These are phyloP conservation scores for Suillus brevipes DNA, from an alignment of 768 basidiomycete genomes.

Conservation along the genomic window DNA sequence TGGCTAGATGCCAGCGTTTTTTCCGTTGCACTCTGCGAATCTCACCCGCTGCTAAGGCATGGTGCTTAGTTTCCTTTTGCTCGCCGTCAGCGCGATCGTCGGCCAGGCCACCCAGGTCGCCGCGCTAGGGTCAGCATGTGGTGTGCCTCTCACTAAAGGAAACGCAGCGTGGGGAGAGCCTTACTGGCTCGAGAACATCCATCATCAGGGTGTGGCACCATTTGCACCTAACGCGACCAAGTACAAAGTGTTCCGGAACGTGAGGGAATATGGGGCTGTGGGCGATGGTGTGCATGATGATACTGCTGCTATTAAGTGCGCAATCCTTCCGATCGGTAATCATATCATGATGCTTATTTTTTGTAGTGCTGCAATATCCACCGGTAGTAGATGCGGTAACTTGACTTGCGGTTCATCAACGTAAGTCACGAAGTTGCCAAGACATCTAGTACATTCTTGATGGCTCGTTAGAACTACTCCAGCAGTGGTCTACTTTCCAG, in stretches of 20 bases:
- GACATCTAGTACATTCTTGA: not conserved
- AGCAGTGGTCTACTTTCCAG: slow-evolving; percentile 70
- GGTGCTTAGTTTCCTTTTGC: not conserved
- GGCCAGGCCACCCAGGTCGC: not conserved
- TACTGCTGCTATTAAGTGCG: slow-evolving; percentile 67
- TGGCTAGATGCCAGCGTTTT: not conserved
- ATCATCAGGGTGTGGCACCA: slow-evolving; percentile 64
- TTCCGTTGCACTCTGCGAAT: not conserved
- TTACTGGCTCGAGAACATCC: slow-evolving; percentile 69
- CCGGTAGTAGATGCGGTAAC: slow-evolving; percentile 57
- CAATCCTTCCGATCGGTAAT: not conserved
- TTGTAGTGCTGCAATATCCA: slow-evolving; percentile 57
- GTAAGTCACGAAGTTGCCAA: slow-evolving; percentile 18
- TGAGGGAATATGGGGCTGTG: slow-evolving; percentile 54
- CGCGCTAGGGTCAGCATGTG: slow-evolving; percentile 38
- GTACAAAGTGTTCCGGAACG: slow-evolving; percentile 74
- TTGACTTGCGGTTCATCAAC: slow-evolving; percentile 59
- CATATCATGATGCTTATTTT: not conserved
- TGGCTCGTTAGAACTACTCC: slow-evolving; percentile 49
- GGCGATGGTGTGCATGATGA: slow-evolving; percentile 69
- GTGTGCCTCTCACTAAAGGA: slow-evolving; percentile 28
- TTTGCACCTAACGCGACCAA: slow-evolving; percentile 51
- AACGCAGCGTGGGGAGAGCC: slow-evolving; percentile 52
- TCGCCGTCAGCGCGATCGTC: not conserved
- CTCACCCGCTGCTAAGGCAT: not conserved